Conservation (phyloP, 1,284 basidiomycete genomes). For the Ceratobasidium sp. region DNA sequence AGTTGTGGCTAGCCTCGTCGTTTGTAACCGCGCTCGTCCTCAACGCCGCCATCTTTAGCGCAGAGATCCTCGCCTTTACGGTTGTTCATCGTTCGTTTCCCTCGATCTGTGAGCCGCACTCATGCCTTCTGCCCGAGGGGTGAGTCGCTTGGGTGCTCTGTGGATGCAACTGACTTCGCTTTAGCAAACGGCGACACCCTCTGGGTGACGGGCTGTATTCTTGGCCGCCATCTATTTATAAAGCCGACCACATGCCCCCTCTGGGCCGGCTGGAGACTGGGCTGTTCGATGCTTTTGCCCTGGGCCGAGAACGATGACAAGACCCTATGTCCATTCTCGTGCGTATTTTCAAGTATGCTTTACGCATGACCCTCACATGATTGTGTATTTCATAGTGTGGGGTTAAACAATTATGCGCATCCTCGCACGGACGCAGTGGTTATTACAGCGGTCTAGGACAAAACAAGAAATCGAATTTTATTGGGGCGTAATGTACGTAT, state of each 20-base stretch:
- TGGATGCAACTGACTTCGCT: constrained; percentile 6
- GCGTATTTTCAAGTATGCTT: constrained; percentile 53
- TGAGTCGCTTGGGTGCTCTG: constrained; percentile 59
- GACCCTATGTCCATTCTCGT: constrained; percentile 78
- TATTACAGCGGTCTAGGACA: constrained; percentile 89
- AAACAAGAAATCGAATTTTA: constrained; percentile 82
- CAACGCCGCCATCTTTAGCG: constrained; percentile 68
- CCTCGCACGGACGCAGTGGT: constrained; percentile 91
- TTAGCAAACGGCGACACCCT: constrained; percentile 68
- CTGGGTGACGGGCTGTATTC: constrained; percentile 63
- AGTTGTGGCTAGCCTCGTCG: no score
- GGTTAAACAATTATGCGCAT: constrained; percentile 89
- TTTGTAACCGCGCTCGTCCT: constrained; percentile 84
- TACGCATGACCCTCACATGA: background rate
- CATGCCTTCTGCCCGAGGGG: constrained; percentile 68
- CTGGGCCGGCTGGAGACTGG: constrained; percentile 97
- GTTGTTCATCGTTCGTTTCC: constrained; percentile 77
- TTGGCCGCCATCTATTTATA: constrained; percentile 71
- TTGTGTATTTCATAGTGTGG: constrained; percentile 65
- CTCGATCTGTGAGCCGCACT: constrained; percentile 84
- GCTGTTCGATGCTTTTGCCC: constrained; percentile 79
- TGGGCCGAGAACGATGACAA: constrained; percentile 72
- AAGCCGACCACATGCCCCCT: constrained; percentile 72
- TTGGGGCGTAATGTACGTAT: constrained; percentile 84
- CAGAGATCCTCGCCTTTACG: constrained; percentile 66